phyloP scores from a whole-genome alignment of 441 rosid species.

The Euphorbia schlechtendalii region DNA sequence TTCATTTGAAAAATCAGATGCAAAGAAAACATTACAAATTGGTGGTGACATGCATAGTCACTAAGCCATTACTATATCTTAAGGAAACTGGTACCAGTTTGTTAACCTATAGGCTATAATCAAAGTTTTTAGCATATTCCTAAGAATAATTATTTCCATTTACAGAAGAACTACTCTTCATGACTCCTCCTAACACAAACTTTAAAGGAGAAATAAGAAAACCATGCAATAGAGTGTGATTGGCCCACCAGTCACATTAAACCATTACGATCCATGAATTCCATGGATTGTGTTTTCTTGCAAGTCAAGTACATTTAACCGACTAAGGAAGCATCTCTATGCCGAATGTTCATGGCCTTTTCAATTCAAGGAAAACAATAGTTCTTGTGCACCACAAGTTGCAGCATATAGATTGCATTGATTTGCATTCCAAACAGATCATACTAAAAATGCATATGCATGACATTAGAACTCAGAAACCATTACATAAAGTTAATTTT shows the following conservation, averaged over 20 bases:
- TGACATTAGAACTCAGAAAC: no score
- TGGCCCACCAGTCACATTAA: no score
- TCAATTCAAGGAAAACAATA: no score
- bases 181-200: not conserved
- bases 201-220: no score
- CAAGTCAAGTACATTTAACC: no score
- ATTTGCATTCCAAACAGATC: not conserved
- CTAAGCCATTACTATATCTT: not conserved
- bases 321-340: no score
- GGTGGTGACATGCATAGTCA: not conserved
- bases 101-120: not conserved
- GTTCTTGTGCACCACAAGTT: no score
- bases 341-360: no score
- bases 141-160: not conserved
- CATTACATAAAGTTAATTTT: not conserved
- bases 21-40: not conserved
- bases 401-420: not conserved
- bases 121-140: not conserved
- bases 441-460: not conserved
- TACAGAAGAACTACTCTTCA: not conserved
- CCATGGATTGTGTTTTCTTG: no score
- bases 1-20: not conserved
- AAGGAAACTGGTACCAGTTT: not conserved
- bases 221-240: no score
- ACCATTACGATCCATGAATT: no score